Percentiles rank a stretch among this genome's conserved stretches.
These are phyloP conservation scores for Diospyros kaki DNA, from an alignment of 148 eudicot species.

Conservation along the genomic window DNA sequence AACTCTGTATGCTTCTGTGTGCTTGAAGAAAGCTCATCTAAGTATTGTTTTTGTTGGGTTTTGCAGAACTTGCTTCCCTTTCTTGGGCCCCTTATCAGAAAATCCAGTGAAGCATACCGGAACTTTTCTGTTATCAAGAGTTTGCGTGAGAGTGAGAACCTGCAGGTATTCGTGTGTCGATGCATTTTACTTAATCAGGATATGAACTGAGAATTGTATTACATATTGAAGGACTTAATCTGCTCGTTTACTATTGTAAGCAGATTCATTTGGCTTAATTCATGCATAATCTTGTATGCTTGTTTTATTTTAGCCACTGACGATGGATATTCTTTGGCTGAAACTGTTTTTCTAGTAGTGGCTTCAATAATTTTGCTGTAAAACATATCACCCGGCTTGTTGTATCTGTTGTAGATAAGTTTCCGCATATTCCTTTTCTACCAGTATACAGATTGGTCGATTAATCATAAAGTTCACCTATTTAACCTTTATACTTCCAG, in stretches of 20 bases:
- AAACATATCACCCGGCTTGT: background rate
- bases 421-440: too few relatives aligned
- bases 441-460: too few relatives aligned
- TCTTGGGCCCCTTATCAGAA: slow-evolving; percentile 88
- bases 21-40: background rate
- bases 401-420: background rate
- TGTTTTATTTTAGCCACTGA: background rate
- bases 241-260: background rate
- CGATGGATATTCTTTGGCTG: background rate
- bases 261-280: background rate
- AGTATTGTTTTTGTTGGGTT: slow-evolving; percentile 12
- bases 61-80: slow-evolving; percentile 84
- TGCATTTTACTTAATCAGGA: background rate
- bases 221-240: background rate
- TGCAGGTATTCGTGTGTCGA: slow-evolving; percentile 57
- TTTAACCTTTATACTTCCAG: background rate
- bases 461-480: too few relatives aligned
- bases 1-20: background rate
- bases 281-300: background rate
- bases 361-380: background rate
- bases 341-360: background rate
- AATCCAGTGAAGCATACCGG: slow-evolving; percentile 87
- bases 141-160: slow-evolving; percentile 87
- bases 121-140: slow-evolving; percentile 85
- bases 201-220: background rate